Conservation (phyloP, 805 yeast genomes). For the Metschnikowia proteae region DNA sequence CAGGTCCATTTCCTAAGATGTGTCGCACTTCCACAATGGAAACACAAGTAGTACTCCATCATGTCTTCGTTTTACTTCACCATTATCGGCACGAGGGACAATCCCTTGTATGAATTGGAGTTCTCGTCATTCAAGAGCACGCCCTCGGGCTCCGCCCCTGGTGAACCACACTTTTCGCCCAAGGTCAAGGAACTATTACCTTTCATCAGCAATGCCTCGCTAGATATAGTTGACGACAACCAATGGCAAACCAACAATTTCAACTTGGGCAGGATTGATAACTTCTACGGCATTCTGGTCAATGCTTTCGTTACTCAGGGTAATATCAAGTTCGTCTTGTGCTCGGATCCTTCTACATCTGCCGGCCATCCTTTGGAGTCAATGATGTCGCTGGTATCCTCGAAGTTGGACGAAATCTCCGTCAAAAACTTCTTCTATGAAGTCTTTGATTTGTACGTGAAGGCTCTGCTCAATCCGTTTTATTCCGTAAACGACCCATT, state of each 20-base stretch:
- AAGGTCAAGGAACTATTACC: slow-evolving; percentile 80
- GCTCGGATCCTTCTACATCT: slow-evolving; percentile 33
- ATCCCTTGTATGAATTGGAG: slow-evolving; percentile 84
- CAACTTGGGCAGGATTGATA: slow-evolving; percentile 76
- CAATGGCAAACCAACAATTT: slow-evolving; percentile 72
- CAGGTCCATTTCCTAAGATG: not conserved
- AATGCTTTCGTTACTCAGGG: slow-evolving; percentile 88
- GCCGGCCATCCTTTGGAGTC: slow-evolving; percentile 7
- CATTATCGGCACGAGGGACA: slow-evolving; percentile 81
- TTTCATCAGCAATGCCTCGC: slow-evolving; percentile 80
- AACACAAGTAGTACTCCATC: not conserved
- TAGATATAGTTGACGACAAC: slow-evolving; percentile 86
- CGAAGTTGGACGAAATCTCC: slow-evolving; percentile 55
- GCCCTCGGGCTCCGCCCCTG: slow-evolving; percentile 31
- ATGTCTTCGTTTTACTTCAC: slow-evolving; percentile 83
- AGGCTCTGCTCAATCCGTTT: slow-evolving; percentile 82
- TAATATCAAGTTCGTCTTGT: slow-evolving; percentile 72
- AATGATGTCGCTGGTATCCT: slow-evolving; percentile 7
- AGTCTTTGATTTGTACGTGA: slow-evolving; percentile 82
- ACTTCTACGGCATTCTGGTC: slow-evolving; percentile 77
- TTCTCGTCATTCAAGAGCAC: slow-evolving; percentile 60
- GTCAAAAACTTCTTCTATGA: slow-evolving; percentile 83
- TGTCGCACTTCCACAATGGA: slow-evolving; percentile 1
- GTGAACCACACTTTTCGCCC: slow-evolving; percentile 58
- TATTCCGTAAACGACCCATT: slow-evolving; percentile 75